These are phyloP conservation scores for Rhizopus delemar DNA, from an alignment of 371 early-diverging fungal species.

Conservation along the genomic window DNA sequence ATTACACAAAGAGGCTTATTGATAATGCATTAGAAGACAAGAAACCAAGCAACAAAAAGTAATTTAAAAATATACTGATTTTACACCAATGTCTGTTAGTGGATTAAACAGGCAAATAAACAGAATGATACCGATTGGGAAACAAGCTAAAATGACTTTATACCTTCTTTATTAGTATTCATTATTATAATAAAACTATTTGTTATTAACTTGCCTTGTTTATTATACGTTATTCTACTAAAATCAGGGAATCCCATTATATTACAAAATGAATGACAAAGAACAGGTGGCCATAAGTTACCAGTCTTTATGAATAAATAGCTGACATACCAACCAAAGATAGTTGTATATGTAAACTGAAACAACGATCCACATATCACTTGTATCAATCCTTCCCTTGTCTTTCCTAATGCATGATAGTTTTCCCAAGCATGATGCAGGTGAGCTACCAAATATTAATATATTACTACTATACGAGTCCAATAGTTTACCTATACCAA, in stretches of 20 bases:
- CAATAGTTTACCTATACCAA: slow-evolving; percentile 60
- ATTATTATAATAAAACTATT: background rate
- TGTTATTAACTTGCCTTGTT: slow-evolving; percentile 19
- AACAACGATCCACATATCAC: slow-evolving; percentile 45
- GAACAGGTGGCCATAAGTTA: slow-evolving; percentile 37
- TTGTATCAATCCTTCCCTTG: slow-evolving; percentile 29
- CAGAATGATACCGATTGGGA: slow-evolving; percentile 17
- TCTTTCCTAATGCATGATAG: slow-evolving; percentile 43
- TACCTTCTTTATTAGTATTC: background rate
- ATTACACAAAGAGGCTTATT: slow-evolving; percentile 32
- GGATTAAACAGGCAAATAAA: slow-evolving; percentile 19
- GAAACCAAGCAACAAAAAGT: slow-evolving; percentile 29
- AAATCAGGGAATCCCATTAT: slow-evolving; percentile 67
- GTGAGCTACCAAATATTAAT: slow-evolving; percentile 35
- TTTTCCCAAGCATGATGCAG: slow-evolving; percentile 63
- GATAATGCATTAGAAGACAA: slow-evolving; percentile 30
- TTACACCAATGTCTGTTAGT: slow-evolving; percentile 2
- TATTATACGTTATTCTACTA: slow-evolving; percentile 22
- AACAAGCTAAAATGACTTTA: slow-evolving; percentile 20
- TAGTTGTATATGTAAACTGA: slow-evolving; percentile 66
- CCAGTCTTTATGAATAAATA: slow-evolving; percentile 59
- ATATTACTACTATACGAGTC: background rate
- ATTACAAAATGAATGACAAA: slow-evolving; percentile 68
- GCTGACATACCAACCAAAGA: slow-evolving; percentile 72
- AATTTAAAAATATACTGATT: slow-evolving; percentile 22